Evolutionary conservation across 768 basidiomycete species (phyloP).

Genomic region (Leccinum imitatum): DNA sequence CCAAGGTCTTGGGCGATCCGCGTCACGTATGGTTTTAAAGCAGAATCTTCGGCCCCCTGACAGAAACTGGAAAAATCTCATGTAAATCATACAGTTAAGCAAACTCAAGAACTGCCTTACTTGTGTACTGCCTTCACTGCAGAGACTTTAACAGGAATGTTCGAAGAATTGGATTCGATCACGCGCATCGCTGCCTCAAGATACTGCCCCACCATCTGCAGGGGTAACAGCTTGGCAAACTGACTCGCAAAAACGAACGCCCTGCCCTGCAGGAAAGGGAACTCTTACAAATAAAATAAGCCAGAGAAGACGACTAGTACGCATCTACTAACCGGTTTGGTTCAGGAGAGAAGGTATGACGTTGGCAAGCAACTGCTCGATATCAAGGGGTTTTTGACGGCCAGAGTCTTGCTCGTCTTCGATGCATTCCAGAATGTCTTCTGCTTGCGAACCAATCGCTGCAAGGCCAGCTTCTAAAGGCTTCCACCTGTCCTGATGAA

Average conservation of each 20-base stretch:
- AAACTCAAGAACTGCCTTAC: conserved; percentile 45
- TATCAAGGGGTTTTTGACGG: conserved; percentile 66
- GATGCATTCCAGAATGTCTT: conserved; percentile 70
- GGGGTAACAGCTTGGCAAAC: conserved; percentile 72
- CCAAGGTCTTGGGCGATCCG: conserved; percentile 80
- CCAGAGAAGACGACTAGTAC: background rate
- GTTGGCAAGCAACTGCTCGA: conserved; percentile 70
- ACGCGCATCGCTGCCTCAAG: conserved; percentile 84
- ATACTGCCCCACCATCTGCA: conserved; percentile 78
- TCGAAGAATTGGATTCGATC: conserved; percentile 68
- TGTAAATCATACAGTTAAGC: conserved; percentile 4
- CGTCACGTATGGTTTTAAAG: conserved; percentile 61
- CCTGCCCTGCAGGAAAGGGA: conserved; percentile 92
- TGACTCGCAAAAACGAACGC: conserved; percentile 94
- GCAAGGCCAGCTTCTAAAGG: conserved; percentile 84
- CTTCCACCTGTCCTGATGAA: conserved; percentile 70
- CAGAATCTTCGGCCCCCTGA: conserved; percentile 55
- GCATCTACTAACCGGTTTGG: conserved; percentile 56
- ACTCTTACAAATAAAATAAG: conserved; percentile 46
- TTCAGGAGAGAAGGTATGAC: conserved; percentile 77
- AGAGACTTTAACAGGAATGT: conserved; percentile 89
- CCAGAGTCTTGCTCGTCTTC: conserved; percentile 74
- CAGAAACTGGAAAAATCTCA: conserved; percentile 56
- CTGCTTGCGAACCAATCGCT: conserved; percentile 76
- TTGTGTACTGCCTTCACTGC: conserved; percentile 93